These are phyloP conservation scores for Periconia sp. DNA, from an alignment of 2,329 filamentous ascomycete genomes.

Conservation along the genomic window DNA sequence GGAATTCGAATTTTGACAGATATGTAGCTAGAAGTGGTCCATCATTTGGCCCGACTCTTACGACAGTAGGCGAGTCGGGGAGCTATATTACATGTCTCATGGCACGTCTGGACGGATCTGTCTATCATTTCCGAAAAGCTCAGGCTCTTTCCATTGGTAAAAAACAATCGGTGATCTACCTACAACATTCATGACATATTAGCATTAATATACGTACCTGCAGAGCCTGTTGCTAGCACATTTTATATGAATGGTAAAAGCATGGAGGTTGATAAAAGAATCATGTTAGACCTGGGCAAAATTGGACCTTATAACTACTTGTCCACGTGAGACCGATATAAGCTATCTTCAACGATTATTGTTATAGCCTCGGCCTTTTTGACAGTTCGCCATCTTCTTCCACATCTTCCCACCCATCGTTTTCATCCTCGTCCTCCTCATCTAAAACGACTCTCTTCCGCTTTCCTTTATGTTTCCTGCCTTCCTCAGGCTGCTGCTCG, in stretches of 20 bases:
- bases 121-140: conserved; percentile 26
- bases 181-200: no score
- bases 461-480: conserved; percentile 28
- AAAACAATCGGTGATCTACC: no score
- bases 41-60: no score
- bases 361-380: conserved; percentile 27
- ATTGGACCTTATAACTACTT: not conserved
- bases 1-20: no score
- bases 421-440: conserved; percentile 44
- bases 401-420: conserved; percentile 40
- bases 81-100: no score
- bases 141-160: not conserved
- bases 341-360: not conserved
- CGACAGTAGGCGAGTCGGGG: no score
- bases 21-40: no score
- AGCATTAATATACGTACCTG: no score
- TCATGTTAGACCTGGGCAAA: no score
- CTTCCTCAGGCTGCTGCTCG: conserved; percentile 12
- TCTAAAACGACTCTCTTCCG: conserved; percentile 39
- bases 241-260: no score
- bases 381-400: conserved; percentile 28
- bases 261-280: no score
- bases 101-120: conserved; percentile 7
- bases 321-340: not conserved
- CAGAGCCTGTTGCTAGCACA: no score